Evolutionary conservation across 2,329 filamentous ascomycete genomes (phyloP).

Genomic region (Phialophora expanda): DNA sequence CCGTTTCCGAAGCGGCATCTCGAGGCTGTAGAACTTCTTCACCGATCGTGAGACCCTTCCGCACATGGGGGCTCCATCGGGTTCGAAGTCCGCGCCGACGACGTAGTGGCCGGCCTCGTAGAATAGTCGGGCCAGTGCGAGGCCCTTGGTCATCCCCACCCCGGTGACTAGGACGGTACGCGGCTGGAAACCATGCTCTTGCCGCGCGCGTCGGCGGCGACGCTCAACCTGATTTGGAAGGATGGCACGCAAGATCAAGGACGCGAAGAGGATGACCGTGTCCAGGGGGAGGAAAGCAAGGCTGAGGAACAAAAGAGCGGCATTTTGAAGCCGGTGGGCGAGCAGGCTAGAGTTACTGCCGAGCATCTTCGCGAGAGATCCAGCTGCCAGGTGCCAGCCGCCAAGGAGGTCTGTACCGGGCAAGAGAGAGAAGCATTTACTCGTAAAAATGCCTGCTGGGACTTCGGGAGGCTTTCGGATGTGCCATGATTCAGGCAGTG

Average conservation of each 20-base stretch:
- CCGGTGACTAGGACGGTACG: slow-evolving; percentile 73
- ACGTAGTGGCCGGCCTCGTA: slow-evolving; percentile 70
- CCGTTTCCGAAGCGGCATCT: slow-evolving; percentile 42
- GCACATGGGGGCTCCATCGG: slow-evolving; percentile 53
- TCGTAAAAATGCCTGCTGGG: not conserved
- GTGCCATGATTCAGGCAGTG: not conserved
- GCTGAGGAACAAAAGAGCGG: slow-evolving; percentile 50
- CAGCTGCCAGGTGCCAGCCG: not conserved
- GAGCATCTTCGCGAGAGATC: slow-evolving; percentile 42
- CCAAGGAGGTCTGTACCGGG: not conserved
- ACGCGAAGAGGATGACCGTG: slow-evolving; percentile 51
- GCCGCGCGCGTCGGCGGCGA: slow-evolving; percentile 39
- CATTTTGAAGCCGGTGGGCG: slow-evolving; percentile 56
- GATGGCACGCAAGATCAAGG: slow-evolving; percentile 44
- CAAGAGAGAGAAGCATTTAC: not conserved
- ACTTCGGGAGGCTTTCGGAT: not conserved
- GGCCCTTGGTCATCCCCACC: slow-evolving; percentile 72
- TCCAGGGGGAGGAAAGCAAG: slow-evolving; percentile 57
- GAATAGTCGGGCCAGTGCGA: slow-evolving; percentile 69
- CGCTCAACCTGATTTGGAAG: slow-evolving; percentile 40
- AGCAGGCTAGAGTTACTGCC: slow-evolving; percentile 43
- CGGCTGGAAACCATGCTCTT: slow-evolving; percentile 48
- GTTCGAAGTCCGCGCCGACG: slow-evolving; percentile 70
- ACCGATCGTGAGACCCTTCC: slow-evolving; percentile 66
- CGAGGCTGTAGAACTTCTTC: slow-evolving; percentile 59